Evolutionary conservation across 345 rosid genomes (phyloP), one percentile per base, ranked within the genome.

Genomic region (Erysimum cheiranthoides): DNA sequence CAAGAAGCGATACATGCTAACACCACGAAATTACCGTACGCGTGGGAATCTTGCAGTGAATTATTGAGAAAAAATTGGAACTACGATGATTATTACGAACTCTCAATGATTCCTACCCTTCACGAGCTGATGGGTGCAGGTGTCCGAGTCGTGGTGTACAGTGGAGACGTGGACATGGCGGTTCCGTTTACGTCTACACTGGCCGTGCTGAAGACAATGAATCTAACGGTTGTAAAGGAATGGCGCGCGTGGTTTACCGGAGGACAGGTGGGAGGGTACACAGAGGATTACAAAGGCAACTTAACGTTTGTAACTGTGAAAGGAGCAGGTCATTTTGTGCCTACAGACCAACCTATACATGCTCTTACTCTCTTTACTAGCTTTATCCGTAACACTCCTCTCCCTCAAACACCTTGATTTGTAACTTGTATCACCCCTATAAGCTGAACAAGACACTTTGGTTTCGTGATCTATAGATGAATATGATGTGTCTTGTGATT

Each of bases 201-300:
- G 36, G 82, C 80, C 54, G 66, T 86, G 11, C 78, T 92, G 4
- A 88, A 86, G 7, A 74, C 60, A 31, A 90, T 88, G 59, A 90
- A 94, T 77, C 65, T 92, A 65, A 75, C 79, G 18, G 80, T 92
- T 32, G 91, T 86, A 61, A 38, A 84, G 14, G 76, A 87, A 6
- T 93, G 96, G 97, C 85, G 85, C 57, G 87, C 90, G 34, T 93
- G 98, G 97, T 91, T 84, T 61, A 6, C 84, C 83, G 35, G 84
- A 84, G 83, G 85, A 84, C 57, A 61, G 8, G 16, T 76, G 8
- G 79, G 74, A 76, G 79, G 79, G 11, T 69, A n/a, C 63, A 53
- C 40, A 28, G 69, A 60, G 28, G 46, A 39, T 7, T 69, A 76
- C 18, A 53, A 69, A 42, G 65, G 74, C 0, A 67, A 75, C 40